These are phyloP conservation scores for Halenospora varia DNA, from an alignment of 495 filamentous ascomycete species.

Conservation along the genomic window DNA sequence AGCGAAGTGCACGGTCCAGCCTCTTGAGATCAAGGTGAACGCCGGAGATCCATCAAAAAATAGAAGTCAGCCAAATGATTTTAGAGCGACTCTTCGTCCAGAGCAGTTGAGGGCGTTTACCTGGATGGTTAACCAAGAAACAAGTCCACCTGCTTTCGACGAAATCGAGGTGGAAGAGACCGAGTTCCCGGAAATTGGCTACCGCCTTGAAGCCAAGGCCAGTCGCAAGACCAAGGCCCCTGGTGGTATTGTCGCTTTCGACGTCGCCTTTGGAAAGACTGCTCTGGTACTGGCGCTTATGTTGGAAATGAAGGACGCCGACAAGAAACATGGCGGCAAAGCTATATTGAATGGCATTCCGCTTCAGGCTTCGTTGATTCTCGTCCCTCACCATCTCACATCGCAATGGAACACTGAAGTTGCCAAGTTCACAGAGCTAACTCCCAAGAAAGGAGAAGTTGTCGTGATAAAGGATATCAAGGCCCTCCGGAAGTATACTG, in stretches of 20 bases:
- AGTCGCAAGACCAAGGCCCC: slow-evolving; percentile 42
- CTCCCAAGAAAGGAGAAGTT: slow-evolving; percentile 41
- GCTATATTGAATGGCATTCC: slow-evolving; percentile 35
- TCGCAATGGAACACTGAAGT: slow-evolving; percentile 66
- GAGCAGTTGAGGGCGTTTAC: slow-evolving; percentile 56
- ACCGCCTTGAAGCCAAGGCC: slow-evolving; percentile 59
- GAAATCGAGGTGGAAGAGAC: slow-evolving; percentile 71
- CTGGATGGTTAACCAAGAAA: slow-evolving; percentile 69
- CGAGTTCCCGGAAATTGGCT: slow-evolving; percentile 49
- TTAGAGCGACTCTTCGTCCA: slow-evolving; percentile 35
- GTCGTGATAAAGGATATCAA: slow-evolving; percentile 34
- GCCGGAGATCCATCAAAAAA: slow-evolving; percentile 33
- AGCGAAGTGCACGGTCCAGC: background rate
- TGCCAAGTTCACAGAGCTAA: slow-evolving; percentile 43
- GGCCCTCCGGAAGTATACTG: slow-evolving; percentile 33
- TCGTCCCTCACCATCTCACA: slow-evolving; percentile 60
- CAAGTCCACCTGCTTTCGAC: slow-evolving; percentile 42
- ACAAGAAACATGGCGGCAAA: slow-evolving; percentile 12
- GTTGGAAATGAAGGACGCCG: slow-evolving; percentile 34
- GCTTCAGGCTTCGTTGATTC: slow-evolving; percentile 62
- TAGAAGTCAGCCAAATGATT: slow-evolving; percentile 37
- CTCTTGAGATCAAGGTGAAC: slow-evolving; percentile 36
- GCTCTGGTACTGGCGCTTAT: slow-evolving; percentile 66
- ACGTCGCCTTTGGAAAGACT: slow-evolving; percentile 83
- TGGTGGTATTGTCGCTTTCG: slow-evolving; percentile 73